Evolutionary conservation across 371 early-diverging fungal genomes (phyloP), one percentile per base, ranked within the genome.

Genomic region (Mortierella sp.): DNA sequence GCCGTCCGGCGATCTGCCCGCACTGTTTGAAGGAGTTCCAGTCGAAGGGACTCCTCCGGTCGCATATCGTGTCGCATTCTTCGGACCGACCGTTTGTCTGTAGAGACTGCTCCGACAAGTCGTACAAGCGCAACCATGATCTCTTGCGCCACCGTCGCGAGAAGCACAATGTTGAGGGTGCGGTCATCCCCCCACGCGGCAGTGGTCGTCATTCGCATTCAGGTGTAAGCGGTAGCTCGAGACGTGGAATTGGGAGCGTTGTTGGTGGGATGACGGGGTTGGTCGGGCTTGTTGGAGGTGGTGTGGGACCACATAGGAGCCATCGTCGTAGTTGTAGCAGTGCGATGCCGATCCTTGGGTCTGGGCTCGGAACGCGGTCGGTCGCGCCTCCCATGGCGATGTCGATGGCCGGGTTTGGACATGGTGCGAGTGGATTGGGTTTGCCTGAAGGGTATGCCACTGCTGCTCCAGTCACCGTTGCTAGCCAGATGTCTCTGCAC

Each of bases 41-140:
- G 39, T 79, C 83, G 34, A 71, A 71, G 47, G 83, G 83, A 26
- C 63, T 83, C 11, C 73, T 83, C n/a, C 68, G 83, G 4, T 83
- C 83, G 22, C 83, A 83, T 66, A 44, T 83, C 26, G 83, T 83
- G 7, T 74, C 75, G 29, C 83, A 83, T 37, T 74, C 78, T 2
- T 74, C 74, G 0, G 83, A 78, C 26, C 68, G 78, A 0, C 83
- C 83, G 6, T 83, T 78, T 66, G 79, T 74, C 61, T 83, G 83
- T 45, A 64, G 71, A 63, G 73, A 78, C 9, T 83, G 83, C 31
- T 43, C 71, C 26, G 83, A 74, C 64, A 83, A 83, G 70, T 71
- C 75, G 16, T 83, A 83, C 61, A 83, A 83, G 65, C 75, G 83
- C 40, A 83, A 83, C 47, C 83, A 83, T 31, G 83, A 83, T 44